Base-by-base conservation (phyloP, 768 basidiomycete species). In the Inosperma sp. region DNA sequence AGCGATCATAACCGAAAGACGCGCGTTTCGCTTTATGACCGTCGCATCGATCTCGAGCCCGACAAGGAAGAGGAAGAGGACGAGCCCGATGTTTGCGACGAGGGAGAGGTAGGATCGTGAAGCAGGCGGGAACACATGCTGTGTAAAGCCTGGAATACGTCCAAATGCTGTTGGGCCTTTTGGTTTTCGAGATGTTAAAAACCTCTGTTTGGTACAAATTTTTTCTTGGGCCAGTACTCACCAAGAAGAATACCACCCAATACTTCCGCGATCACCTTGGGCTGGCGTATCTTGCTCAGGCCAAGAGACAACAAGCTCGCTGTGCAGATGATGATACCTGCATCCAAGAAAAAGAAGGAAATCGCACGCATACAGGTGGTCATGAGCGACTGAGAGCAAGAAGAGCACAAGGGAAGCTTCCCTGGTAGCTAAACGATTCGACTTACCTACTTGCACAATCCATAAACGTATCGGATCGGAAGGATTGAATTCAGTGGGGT, bases 21-120 rank as follows among this genome's bases (percentile, higher is more conserved):
- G 75, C 1, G 79, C 83, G 73, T n/a, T n/a, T n/a, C n/a, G n/a
- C n/a, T n/a, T n/a, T n/a, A n/a, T n/a, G n/a, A n/a, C n/a, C n/a
- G n/a, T n/a, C n/a, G n/a, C n/a, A n/a, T n/a, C n/a, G n/a, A n/a
- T n/a, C n/a, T n/a, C n/a, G n/a, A n/a, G n/a, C 89, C 95, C 94
- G 35, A 96, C 86, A 52, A 96, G 78, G 71, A 96, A 97, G 12
- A 96, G 78, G 69, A 92, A 93, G 36, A 93, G 78, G 55, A 84
- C 84, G 3, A 91, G 77, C 4, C 90, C 95, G 54, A 96, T 89
- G 58, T 90, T 88, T 12, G 94, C 89, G 14, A 87, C 83, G n/a
- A 98, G 83, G 48, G 82, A 83, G 19, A 98, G 81, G 64, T 85
- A 94, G 0, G 92, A 76, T 5, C 78, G 63, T 0, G 91, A 92